phyloP scores from a whole-genome alignment of 805 yeast species.

The Hanseniaspora singularis region DNA sequence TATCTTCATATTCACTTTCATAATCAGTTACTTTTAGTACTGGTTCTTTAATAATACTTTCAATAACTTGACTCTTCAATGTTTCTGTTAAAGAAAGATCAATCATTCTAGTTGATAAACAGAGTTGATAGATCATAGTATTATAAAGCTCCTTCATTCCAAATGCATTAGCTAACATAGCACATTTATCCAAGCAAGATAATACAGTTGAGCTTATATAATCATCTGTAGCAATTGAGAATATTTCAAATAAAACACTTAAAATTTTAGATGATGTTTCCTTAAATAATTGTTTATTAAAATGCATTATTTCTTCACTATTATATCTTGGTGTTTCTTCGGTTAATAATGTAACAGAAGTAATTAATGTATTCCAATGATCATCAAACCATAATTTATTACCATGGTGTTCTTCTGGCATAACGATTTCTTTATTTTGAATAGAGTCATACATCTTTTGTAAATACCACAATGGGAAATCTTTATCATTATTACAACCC shows the following conservation, averaged over 20 bases:
- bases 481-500: slow-evolving; percentile 63
- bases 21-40: slow-evolving; percentile 18
- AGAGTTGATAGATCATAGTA: slow-evolving; percentile 50
- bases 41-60: slow-evolving; percentile 13
- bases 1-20: slow-evolving; percentile 24
- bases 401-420: slow-evolving; percentile 97
- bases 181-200: slow-evolving; percentile 76
- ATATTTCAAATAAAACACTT: slow-evolving; percentile 61
- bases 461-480: slow-evolving; percentile 78
- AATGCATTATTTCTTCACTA: slow-evolving; percentile 34
- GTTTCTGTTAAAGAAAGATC: slow-evolving; percentile 21
- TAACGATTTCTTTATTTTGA: slow-evolving; percentile 74
- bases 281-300: slow-evolving; percentile 62
- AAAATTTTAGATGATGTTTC: slow-evolving; percentile 52
- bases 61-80: slow-evolving; percentile 15
- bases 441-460: slow-evolving; percentile 71
- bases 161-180: slow-evolving; percentile 60
- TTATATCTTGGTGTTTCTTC: slow-evolving; percentile 21
- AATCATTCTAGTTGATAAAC: slow-evolving; percentile 57
- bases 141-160: slow-evolving; percentile 47
- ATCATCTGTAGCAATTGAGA: slow-evolving; percentile 82
- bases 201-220: slow-evolving; percentile 76
- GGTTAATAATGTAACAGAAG: slow-evolving; percentile 30
- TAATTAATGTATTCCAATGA: slow-evolving; percentile 60
- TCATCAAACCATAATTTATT: slow-evolving; percentile 88